These are phyloP conservation scores for Elsinoe ampelina DNA, from an alignment of 2,329 filamentous ascomycete genomes.

Conservation along the genomic window DNA sequence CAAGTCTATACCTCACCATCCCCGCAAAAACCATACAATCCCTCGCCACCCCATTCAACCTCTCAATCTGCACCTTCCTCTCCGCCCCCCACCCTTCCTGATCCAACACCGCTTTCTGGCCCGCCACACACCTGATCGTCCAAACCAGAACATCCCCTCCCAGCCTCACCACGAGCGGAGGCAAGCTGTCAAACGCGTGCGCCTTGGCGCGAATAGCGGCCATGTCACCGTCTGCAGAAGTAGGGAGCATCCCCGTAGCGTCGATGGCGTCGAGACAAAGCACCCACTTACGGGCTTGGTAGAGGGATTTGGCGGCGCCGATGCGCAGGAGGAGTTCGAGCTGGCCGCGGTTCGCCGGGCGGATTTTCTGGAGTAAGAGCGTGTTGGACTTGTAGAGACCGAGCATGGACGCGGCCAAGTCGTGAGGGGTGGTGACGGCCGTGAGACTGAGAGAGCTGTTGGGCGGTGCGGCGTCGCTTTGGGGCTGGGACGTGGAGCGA, in stretches of 20 bases:
- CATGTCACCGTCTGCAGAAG: conserved; percentile 65
- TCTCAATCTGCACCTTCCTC: conserved; percentile 33
- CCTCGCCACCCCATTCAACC: conserved; percentile 69
- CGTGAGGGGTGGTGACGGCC: conserved; percentile 56
- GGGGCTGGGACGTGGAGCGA: conserved; percentile 34
- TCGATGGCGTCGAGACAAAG: conserved; percentile 62
- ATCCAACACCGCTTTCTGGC: conserved; percentile 63
- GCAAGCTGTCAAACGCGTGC: conserved; percentile 67
- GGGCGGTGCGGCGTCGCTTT: conserved; percentile 28
- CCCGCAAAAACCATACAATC: conserved; percentile 92
- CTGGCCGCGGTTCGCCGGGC: conserved; percentile 47
- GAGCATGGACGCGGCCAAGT: conserved; percentile 54
- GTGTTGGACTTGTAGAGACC: conserved; percentile 52
- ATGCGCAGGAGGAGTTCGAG: conserved; percentile 52
- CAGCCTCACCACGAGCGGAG: conserved; percentile 75
- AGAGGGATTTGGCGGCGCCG: conserved; percentile 49
- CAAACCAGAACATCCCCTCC: conserved; percentile 88
- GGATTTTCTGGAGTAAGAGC: conserved; percentile 53
- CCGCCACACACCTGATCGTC: conserved; percentile 79
- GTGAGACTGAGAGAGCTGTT: conserved; percentile 57
- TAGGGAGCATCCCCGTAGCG: conserved; percentile 66
- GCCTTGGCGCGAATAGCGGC: conserved; percentile 70
- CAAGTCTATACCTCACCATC: conserved; percentile 82
- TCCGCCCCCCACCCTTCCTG: conserved; percentile 53
- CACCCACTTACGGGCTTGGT: conserved; percentile 51